phyloP scores from a whole-genome alignment of 805 yeast genomes.

The Metschnikowia similis region DNA sequence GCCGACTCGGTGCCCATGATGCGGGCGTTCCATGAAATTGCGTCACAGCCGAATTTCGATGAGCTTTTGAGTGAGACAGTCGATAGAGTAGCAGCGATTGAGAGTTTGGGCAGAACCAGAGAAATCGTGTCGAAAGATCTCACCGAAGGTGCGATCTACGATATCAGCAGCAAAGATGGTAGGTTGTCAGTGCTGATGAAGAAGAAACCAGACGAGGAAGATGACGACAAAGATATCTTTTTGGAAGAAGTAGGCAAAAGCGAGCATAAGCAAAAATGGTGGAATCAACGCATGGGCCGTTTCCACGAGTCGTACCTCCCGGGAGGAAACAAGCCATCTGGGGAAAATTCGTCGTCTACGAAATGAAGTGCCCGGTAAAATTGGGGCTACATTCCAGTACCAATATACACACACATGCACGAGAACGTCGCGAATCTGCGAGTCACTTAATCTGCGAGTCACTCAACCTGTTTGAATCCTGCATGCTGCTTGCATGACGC shows the following conservation, averaged over 20 bases:
- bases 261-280: constrained; percentile 33
- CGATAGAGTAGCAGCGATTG: constrained; percentile 69
- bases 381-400: neutral
- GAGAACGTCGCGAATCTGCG: neutral
- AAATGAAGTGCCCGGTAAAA: neutral
- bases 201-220: constrained; percentile 18
- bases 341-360: neutral
- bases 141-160: constrained; percentile 46
- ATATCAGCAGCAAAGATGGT: constrained; percentile 18
- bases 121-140: constrained; percentile 72
- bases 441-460: neutral
- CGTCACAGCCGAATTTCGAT: constrained; percentile 66
- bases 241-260: constrained; percentile 19
- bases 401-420: neutral
- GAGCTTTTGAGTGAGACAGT: constrained; percentile 60
- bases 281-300: constrained; percentile 44
- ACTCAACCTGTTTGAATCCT: neutral
- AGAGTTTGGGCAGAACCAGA: constrained; percentile 71
- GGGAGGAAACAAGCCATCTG: neutral
- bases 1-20: constrained; percentile 88
- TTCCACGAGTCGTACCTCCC: constrained; percentile 24
- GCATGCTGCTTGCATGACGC: constrained; percentile 1
- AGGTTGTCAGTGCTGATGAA: constrained; percentile 10
- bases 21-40: constrained; percentile 82
- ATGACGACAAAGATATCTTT: constrained; percentile 21